These are phyloP conservation scores for Hyaloscypha variabilis DNA, from an alignment of 495 filamentous ascomycete genomes.

Conservation along the genomic window DNA sequence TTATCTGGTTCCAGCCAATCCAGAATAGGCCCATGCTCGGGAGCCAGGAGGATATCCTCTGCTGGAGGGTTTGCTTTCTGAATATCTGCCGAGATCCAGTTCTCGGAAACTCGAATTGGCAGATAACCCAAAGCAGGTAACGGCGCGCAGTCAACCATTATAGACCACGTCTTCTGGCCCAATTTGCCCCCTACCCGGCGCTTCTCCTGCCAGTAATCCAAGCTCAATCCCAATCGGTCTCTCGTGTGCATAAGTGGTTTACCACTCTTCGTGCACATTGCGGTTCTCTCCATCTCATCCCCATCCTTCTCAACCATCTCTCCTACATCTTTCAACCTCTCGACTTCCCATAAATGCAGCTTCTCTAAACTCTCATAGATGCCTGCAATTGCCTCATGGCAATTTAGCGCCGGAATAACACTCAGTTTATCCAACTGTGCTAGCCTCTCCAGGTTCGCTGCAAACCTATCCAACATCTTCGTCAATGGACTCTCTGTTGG, in stretches of 20 bases:
- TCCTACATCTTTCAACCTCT: slow-evolving; percentile 57
- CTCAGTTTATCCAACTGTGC: slow-evolving; percentile 81
- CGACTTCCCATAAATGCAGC: slow-evolving; percentile 69
- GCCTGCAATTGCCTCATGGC: slow-evolving; percentile 86
- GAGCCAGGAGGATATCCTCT: slow-evolving; percentile 44
- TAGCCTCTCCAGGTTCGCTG: slow-evolving; percentile 78
- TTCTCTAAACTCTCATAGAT: slow-evolving; percentile 67
- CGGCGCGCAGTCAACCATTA: slow-evolving; percentile 64
- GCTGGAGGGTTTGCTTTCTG: slow-evolving; percentile 48
- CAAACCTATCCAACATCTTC: slow-evolving; percentile 70
- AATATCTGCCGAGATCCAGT: slow-evolving; percentile 66
- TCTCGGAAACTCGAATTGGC: slow-evolving; percentile 56
- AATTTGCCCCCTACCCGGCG: slow-evolving; percentile 37
- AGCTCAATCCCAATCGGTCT: slow-evolving; percentile 68
- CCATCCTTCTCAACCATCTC: slow-evolving; percentile 48
- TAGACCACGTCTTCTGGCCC: slow-evolving; percentile 54
- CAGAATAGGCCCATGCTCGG: slow-evolving; percentile 45
- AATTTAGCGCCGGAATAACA: slow-evolving; percentile 69
- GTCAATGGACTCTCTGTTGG: slow-evolving; percentile 52
- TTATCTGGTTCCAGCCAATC: slow-evolving; percentile 69
- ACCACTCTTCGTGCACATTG: slow-evolving; percentile 70
- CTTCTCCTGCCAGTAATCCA: slow-evolving; percentile 76
- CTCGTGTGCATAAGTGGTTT: slow-evolving; percentile 77
- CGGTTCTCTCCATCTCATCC: slow-evolving; percentile 53
- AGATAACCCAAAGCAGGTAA: slow-evolving; percentile 50